phyloP scores from a whole-genome alignment of 441 rosid species.

The Lepidium campestre region DNA sequence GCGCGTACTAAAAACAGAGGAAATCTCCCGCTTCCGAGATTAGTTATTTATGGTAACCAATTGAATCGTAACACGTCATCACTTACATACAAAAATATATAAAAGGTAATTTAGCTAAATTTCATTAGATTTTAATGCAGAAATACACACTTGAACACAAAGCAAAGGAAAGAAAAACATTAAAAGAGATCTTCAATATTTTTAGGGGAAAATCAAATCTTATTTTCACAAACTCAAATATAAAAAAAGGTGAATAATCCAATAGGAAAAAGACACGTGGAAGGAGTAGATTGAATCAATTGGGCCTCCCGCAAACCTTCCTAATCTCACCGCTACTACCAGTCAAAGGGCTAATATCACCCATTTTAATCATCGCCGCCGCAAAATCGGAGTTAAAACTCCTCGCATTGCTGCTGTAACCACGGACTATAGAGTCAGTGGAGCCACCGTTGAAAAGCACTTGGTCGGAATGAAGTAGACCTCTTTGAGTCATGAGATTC shows the following conservation, averaged over 20 bases:
- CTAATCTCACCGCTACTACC: constrained; percentile 64
- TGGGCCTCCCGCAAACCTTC: constrained; percentile 54
- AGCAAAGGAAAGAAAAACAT: background rate
- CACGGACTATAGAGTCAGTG: constrained; percentile 53
- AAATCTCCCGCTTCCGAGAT: constrained; percentile 6
- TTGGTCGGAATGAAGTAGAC: constrained; percentile 84
- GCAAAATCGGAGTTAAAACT: constrained; percentile 56
- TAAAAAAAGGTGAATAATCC: background rate
- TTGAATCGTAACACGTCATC: background rate
- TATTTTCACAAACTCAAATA: background rate
- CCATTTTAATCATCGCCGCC: constrained; percentile 81
- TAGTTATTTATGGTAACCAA: background rate
- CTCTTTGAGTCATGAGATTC: constrained; percentile 51
- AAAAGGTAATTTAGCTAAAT: no score
- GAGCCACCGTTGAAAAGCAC: constrained; percentile 67
- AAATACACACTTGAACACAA: constrained; percentile 21
- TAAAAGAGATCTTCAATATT: background rate
- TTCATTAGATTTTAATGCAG: constrained; percentile 9
- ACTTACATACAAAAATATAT: background rate
- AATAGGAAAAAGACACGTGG: background rate
- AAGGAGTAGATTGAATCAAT: background rate
- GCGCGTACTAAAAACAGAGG: constrained; percentile 9
- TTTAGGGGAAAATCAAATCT: background rate
- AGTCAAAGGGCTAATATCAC: constrained; percentile 75
- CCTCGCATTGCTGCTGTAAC: constrained; percentile 35